Evolutionary conservation across 495 filamentous ascomycete species (phyloP).

Genomic region (Neurospora sp.): DNA sequence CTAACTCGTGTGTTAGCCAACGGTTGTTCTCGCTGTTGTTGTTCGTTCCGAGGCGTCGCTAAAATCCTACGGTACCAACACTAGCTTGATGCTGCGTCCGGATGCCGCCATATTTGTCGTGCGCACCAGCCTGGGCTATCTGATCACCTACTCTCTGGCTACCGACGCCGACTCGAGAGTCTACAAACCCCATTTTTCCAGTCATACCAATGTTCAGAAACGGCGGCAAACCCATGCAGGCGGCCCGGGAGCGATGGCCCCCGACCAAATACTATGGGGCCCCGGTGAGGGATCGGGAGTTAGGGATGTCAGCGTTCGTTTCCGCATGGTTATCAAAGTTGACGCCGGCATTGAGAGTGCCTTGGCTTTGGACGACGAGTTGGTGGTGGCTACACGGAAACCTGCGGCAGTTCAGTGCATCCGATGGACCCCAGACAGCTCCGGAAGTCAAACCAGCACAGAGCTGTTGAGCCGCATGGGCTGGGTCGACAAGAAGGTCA

Average conservation of each 20-base stretch:
- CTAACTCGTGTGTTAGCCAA: slow-evolving; percentile 53
- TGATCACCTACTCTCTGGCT: slow-evolving; percentile 91
- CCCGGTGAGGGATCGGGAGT: slow-evolving; percentile 71
- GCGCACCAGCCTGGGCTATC: slow-evolving; percentile 77
- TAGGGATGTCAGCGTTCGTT: slow-evolving; percentile 76
- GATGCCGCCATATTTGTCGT: slow-evolving; percentile 86
- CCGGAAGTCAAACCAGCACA: slow-evolving; percentile 76
- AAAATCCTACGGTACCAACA: slow-evolving; percentile 73
- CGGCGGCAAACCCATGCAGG: slow-evolving; percentile 63
- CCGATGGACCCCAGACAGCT: slow-evolving; percentile 76
- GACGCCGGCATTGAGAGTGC: slow-evolving; percentile 85
- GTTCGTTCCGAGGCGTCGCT: slow-evolving; percentile 71
- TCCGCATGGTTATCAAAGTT: slow-evolving; percentile 96
- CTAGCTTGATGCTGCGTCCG: slow-evolving; percentile 74
- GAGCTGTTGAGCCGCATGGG: slow-evolving; percentile 81
- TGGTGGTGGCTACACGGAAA: slow-evolving; percentile 87
- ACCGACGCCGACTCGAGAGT: slow-evolving; percentile 72
- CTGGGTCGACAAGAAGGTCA: slow-evolving; percentile 68
- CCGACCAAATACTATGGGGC: slow-evolving; percentile 47
- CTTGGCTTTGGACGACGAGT: slow-evolving; percentile 85
- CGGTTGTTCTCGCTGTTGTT: slow-evolving; percentile 75
- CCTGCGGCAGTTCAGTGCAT: slow-evolving; percentile 95
- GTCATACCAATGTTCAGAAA: slow-evolving; percentile 52
- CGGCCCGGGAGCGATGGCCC: slow-evolving; percentile 41
- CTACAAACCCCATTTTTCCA: slow-evolving; percentile 70